Evolutionary conservation across 306 rosid species (phyloP), one percentile per base, ranked within the genome.

Genomic region (Cicer arietinum): DNA sequence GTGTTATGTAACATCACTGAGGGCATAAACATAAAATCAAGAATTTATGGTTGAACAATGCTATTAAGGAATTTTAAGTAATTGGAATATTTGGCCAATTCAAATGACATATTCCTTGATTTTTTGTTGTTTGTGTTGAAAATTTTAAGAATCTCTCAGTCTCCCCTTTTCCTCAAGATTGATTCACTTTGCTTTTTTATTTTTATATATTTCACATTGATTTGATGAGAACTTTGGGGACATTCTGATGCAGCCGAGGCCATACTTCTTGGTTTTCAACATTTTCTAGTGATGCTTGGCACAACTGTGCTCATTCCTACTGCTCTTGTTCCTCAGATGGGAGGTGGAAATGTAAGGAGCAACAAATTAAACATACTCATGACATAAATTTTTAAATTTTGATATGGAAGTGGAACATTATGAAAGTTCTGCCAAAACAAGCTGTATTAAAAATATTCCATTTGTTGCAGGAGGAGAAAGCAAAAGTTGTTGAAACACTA

Each of bases 311-410:
- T 94, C 62, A 94, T 94, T 87, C 97, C 99, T 48, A 81, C 92
- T 79, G 89, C 95, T 83, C 93, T 94, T 80, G 99, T 94, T 84
- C 99, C 99, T 43, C 99, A 94, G 79, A 94, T 94, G 99, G 99
- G 99, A 62, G 99, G 99, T 79, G 97, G 95, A 86, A 92, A 92
- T 85, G 99, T 94, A 88, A 90, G 97, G 41, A 77, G 64, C 74
- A 54, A 8, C 6, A 10, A 8, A 37, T 65, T 47, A 59, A 74
- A 12, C 44, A 47, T 45, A n/a, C 41, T 39, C 57, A 1, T 57
- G 39, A 48, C 41, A 56, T 25, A 10, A 6, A 37, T 14, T 76
- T 73, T 69, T 1, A 5, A 22, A 42, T 37, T 75, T 72, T 69
- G 66, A 37, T 8, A 17, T 7, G 70, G 43, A 76, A 71, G 16